Percentiles rank a stretch among this genome's conserved stretches.
phyloP scores from a whole-genome alignment of 1,284 basidiomycete genomes.

The Takashimella tepidaria region DNA sequence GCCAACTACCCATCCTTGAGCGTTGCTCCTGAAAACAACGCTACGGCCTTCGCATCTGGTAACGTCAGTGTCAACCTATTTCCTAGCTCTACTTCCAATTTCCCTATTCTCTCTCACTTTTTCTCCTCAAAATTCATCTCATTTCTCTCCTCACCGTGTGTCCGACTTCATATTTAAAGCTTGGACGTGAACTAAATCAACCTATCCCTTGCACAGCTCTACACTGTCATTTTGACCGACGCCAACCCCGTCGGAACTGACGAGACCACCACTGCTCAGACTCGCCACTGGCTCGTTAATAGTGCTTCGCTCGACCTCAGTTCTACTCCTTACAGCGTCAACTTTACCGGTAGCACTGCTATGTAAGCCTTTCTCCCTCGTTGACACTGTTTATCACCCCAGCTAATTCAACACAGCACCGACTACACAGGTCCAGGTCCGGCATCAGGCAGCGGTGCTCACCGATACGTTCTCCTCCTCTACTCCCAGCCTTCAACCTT shows the following conservation, averaged over 20 bases:
- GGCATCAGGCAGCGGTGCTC: constrained; percentile 60
- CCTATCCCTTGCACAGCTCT: constrained; percentile 31
- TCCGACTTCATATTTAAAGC: neutral
- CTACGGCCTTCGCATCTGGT: constrained; percentile 8
- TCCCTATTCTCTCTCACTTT: neutral
- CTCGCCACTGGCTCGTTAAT: constrained; percentile 77
- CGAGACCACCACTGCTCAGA: constrained; percentile 49
- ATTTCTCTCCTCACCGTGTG: too few relatives aligned
- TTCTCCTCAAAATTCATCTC: neutral
- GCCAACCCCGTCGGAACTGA: constrained; percentile 58
- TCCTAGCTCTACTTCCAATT: neutral
- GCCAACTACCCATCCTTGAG: constrained; percentile 21
- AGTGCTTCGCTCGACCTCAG: constrained; percentile 52
- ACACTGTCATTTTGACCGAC: constrained; percentile 67
- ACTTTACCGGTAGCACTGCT: constrained; percentile 53
- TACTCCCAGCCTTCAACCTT: constrained; percentile 50
- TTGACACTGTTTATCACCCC: constrained; percentile 16
- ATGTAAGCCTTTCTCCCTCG: too few relatives aligned
- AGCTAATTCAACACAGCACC: constrained; percentile 47
- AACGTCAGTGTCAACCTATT: neutral
- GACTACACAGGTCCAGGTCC: constrained; percentile 69
- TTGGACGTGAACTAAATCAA: too few relatives aligned
- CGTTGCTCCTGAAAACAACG: constrained; percentile 22
- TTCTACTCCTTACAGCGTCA: constrained; percentile 45
- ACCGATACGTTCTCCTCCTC: constrained; percentile 52